Conservation (phyloP, 306 rosid genomes). For the Fragaria ananassa region DNA sequence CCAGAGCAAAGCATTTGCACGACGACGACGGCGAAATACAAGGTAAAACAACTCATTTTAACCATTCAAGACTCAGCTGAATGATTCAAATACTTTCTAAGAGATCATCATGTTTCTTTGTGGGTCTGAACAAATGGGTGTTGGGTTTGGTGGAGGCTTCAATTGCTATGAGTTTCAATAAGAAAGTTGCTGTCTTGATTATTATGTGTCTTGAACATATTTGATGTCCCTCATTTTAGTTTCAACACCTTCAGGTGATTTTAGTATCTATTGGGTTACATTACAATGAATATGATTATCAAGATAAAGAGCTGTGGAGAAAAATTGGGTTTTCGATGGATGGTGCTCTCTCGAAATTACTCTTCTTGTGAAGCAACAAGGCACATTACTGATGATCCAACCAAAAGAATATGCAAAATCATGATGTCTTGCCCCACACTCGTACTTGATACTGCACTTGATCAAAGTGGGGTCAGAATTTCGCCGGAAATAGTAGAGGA, state of each 20-base stretch:
- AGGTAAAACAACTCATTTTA: no score
- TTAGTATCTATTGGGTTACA: background rate
- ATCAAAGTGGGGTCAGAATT: constrained; percentile 64
- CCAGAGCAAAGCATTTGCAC: no score
- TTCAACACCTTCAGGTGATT: constrained; percentile 4
- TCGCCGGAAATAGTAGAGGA: constrained; percentile 62
- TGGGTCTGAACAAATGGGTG: no score
- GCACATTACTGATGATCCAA: constrained; percentile 53
- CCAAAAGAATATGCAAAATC: constrained; percentile 46
- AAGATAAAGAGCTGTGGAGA: constrained; percentile 19
- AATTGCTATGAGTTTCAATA: no score
- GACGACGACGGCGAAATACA: no score
- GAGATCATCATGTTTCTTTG: no score
- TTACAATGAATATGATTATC: background rate
- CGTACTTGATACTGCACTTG: constrained; percentile 68
- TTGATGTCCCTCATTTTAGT: background rate
- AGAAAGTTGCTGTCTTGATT: background rate
- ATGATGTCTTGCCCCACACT: constrained; percentile 53
- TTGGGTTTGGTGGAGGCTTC: no score
- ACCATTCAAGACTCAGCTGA: no score
- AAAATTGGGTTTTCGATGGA: constrained; percentile 13
- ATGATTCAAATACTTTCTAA: no score
- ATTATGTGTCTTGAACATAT: background rate
- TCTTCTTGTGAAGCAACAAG: constrained; percentile 31
- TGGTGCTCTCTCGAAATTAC: constrained; percentile 27